Evolutionary conservation across 2,329 filamentous ascomycete species (phyloP).

Genomic region (Nectriaceae sp.): DNA sequence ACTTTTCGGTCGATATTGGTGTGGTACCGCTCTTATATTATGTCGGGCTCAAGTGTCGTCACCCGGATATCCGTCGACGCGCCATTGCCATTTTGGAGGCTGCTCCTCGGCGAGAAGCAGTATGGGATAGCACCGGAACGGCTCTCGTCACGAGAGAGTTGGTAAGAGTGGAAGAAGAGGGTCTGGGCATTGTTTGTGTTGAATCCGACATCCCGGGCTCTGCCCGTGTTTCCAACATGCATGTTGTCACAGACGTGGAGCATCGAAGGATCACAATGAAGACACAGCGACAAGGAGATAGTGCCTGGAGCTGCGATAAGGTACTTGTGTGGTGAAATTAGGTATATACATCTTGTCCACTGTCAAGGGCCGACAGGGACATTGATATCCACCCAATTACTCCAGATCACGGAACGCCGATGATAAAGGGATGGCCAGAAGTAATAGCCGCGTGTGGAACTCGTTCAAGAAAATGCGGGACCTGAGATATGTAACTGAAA

Average conservation of each 20-base stretch:
- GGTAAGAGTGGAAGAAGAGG: slow-evolving; percentile 14
- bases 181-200: neutral
- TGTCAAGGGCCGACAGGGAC: too few relatives aligned
- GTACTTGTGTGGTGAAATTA: slow-evolving; percentile 15
- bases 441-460: too few relatives aligned
- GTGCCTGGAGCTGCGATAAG: slow-evolving; percentile 10
- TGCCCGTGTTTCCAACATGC: slow-evolving; percentile 9
- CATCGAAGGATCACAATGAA: slow-evolving; percentile 8
- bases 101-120: slow-evolving; percentile 14
- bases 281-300: slow-evolving; percentile 6
- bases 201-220: slow-evolving; percentile 9
- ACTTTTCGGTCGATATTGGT: slow-evolving; percentile 13
- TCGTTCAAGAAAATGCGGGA: too few relatives aligned
- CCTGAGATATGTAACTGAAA: too few relatives aligned
- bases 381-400: too few relatives aligned
- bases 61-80: slow-evolving; percentile 12
- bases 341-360: too few relatives aligned
- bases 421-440: too few relatives aligned
- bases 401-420: too few relatives aligned
- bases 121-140: slow-evolving; percentile 19
- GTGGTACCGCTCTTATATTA: slow-evolving; percentile 17
- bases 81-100: slow-evolving; percentile 11
- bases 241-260: slow-evolving; percentile 9
- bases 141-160: slow-evolving; percentile 8
- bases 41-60: slow-evolving; percentile 18